Conservation (phyloP, 179 eudicot genomes). For the Drosera spatulata region DNA sequence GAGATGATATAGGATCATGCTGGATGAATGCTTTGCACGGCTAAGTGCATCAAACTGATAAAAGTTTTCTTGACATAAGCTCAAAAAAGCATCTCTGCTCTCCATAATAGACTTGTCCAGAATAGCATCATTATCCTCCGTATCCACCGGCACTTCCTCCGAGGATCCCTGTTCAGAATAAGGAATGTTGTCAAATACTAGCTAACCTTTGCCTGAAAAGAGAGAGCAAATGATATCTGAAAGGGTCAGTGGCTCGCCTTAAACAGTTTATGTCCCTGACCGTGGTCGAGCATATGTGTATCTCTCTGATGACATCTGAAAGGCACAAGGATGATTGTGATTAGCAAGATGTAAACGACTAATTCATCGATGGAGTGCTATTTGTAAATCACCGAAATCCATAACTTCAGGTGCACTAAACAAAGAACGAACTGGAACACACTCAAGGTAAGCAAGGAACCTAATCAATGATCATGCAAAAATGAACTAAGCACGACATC, state of each 20-base stretch:
- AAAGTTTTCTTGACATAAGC: constrained; percentile 62
- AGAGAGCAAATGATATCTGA: not conserved
- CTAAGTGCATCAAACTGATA: constrained; percentile 76
- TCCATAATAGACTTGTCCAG: constrained; percentile 47
- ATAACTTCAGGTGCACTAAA: no score
- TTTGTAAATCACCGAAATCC: no score
- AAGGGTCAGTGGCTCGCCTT: constrained; percentile 29
- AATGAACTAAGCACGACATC: no score
- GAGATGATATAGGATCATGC: constrained; percentile 82
- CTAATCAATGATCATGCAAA: no score
- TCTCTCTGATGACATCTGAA: constrained; percentile 47
- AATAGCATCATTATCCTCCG: constrained; percentile 60
- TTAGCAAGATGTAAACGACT: no score
- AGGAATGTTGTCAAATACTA: not conserved
- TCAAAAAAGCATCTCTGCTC: constrained; percentile 52
- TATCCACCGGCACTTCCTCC: constrained; percentile 38
- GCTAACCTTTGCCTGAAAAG: not conserved
- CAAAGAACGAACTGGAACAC: no score
- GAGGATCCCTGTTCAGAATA: constrained; percentile 34
- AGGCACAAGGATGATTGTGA: not conserved
- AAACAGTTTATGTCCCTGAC: constrained; percentile 49
- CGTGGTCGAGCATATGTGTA: constrained; percentile 35
- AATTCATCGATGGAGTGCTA: no score
- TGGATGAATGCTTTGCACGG: constrained; percentile 83
- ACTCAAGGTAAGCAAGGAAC: no score